These are phyloP conservation scores for Fraxinus velutina DNA, from an alignment of 305 asterid genomes.

Conservation along the genomic window DNA sequence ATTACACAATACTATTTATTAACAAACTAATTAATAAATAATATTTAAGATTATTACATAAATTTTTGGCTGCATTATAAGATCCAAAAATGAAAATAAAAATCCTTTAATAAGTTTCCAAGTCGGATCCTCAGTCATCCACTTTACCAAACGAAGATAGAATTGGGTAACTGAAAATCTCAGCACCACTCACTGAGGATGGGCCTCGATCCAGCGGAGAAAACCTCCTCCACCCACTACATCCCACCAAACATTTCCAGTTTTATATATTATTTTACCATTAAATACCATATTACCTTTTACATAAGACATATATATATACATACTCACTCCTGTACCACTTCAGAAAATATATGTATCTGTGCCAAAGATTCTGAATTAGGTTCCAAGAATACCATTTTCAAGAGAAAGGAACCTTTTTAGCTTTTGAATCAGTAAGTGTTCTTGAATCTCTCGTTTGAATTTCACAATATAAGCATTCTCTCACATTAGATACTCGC, in stretches of 20 bases:
- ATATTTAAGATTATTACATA: neutral
- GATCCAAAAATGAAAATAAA: neutral
- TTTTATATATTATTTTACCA: neutral
- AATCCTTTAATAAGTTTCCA: neutral
- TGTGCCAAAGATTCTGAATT: slow-evolving; percentile 23
- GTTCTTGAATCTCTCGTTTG: slow-evolving; percentile 14
- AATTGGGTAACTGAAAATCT: slow-evolving; percentile 36
- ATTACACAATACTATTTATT: neutral
- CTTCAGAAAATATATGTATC: neutral
- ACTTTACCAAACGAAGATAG: slow-evolving; percentile 19
- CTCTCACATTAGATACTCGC: slow-evolving; percentile 2
- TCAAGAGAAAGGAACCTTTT: slow-evolving; percentile 26
- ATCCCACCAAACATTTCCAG: slow-evolving; percentile 24
- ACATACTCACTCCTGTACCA: neutral
- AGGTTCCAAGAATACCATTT: slow-evolving; percentile 31
- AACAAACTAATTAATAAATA: neutral
- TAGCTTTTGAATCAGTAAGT: slow-evolving; percentile 26
- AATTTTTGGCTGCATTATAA: neutral
- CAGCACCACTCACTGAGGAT: slow-evolving; percentile 56
- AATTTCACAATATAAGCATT: slow-evolving; percentile 29
- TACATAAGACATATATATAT: neutral
- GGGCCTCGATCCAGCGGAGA: slow-evolving; percentile 41
- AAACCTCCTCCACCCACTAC: slow-evolving; percentile 68
- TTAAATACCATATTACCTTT: neutral
- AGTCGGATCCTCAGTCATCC: slow-evolving; percentile 1